Percentiles rank a stretch among this genome's conserved stretches.
These are phyloP conservation scores for Rhizophora mangle DNA, from an alignment of 345 rosid species.

Conservation along the genomic window DNA sequence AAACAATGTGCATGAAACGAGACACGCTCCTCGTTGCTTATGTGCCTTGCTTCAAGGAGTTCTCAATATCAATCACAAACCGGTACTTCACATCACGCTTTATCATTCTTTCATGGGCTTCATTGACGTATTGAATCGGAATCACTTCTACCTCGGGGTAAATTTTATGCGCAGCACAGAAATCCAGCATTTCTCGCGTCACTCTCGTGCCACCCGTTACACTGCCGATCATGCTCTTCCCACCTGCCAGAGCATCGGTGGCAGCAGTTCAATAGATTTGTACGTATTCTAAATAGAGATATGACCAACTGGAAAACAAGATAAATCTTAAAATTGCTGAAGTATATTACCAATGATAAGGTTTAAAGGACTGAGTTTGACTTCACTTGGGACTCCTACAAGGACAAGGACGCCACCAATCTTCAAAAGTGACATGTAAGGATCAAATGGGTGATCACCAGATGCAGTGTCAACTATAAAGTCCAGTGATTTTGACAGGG, in stretches of 20 bases:
- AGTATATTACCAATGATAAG: constrained; percentile 48
- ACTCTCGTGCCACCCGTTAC: constrained; percentile 60
- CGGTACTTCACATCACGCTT: constrained; percentile 77
- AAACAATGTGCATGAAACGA: neutral
- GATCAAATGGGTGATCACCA: constrained; percentile 84
- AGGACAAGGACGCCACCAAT: constrained; percentile 56
- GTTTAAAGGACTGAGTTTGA: constrained; percentile 70
- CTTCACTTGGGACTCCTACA: constrained; percentile 81
- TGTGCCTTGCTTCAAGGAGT: constrained; percentile 50
- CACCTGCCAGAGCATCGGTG: constrained; percentile 43
- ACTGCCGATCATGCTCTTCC: constrained; percentile 61
- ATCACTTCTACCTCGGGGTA: constrained; percentile 70
- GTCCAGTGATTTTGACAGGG: constrained; percentile 57
- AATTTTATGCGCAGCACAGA: constrained; percentile 63
- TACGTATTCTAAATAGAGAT: neutral
- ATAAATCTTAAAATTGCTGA: neutral
- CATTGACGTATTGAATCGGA: constrained; percentile 61
- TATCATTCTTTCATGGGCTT: constrained; percentile 74
- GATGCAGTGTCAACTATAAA: constrained; percentile 83
- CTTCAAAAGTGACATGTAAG: constrained; percentile 74
- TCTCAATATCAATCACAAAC: constrained; percentile 77
- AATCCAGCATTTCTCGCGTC: constrained; percentile 79
- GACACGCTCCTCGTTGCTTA: neutral
- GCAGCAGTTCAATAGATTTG: neutral
- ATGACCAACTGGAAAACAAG: neutral